These are phyloP conservation scores for Nakazawaea ambrosiae DNA, from an alignment of 805 yeast genomes.

Conservation along the genomic window DNA sequence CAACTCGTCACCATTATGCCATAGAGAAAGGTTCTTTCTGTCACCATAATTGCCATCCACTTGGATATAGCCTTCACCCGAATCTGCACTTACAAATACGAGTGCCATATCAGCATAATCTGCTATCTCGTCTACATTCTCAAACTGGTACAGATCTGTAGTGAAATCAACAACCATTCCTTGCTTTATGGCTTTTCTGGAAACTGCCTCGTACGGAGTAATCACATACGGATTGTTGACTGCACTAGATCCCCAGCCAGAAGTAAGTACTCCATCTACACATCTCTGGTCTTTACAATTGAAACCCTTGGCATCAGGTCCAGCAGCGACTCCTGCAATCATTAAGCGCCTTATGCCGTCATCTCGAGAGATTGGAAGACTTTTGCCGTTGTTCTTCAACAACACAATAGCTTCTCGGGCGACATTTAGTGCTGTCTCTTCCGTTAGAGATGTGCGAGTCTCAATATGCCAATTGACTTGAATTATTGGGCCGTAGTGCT, in stretches of 20 bases:
- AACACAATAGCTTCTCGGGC: conserved; percentile 52
- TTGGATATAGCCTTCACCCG: conserved; percentile 53
- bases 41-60: conserved; percentile 58
- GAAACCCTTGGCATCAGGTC: conserved; percentile 42
- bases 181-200: conserved; percentile 34
- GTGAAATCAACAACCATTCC: conserved; percentile 40
- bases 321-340: conserved; percentile 49
- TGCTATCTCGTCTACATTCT: conserved; percentile 35
- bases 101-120: conserved; percentile 45
- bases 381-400: conserved; percentile 42
- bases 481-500: conserved; percentile 46
- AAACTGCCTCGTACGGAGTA: conserved; percentile 50
- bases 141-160: conserved; percentile 38
- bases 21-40: conserved; percentile 44
- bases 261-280: conserved; percentile 44
- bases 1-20: conserved; percentile 55
- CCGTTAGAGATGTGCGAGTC: conserved; percentile 39
- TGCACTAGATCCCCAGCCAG: conserved; percentile 63
- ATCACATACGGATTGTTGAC: conserved; percentile 47
- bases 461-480: conserved; percentile 50
- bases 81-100: conserved; percentile 44
- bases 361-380: conserved; percentile 40
- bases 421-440: conserved; percentile 40
- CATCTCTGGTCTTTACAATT: conserved; percentile 50
- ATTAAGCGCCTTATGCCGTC: conserved; percentile 35